A percentile compares a stretch with the other conserved stretches of the same genome.
Evolutionary conservation across 2,329 filamentous ascomycete genomes (phyloP).

Genomic region (Diaporthe ilicicola): DNA sequence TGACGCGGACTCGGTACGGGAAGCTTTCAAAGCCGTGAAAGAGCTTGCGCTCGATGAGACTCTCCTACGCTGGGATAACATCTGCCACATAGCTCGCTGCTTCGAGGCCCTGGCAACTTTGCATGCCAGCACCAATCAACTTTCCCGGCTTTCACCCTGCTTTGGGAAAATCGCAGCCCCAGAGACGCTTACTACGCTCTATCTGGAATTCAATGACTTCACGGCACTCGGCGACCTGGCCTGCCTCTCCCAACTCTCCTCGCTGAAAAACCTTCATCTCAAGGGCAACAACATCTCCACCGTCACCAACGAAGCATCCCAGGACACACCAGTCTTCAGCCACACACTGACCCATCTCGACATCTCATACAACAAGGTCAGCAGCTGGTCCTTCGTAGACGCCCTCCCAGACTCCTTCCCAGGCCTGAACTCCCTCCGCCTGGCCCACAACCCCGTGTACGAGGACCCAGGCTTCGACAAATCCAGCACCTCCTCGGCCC

Average conservation of each 20-base stretch:
- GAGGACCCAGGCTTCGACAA: slow-evolving; percentile 54
- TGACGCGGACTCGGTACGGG: slow-evolving; percentile 45
- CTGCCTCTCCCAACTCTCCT: slow-evolving; percentile 58
- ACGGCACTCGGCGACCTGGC: slow-evolving; percentile 64
- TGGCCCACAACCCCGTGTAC: slow-evolving; percentile 89
- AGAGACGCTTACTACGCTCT: slow-evolving; percentile 66
- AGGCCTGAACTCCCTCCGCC: slow-evolving; percentile 75
- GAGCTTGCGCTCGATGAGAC: slow-evolving; percentile 75
- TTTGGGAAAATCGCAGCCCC: slow-evolving; percentile 47
- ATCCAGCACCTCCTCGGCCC: slow-evolving; percentile 39
- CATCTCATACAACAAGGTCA: slow-evolving; percentile 75
- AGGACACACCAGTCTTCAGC: slow-evolving; percentile 58
- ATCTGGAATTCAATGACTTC: slow-evolving; percentile 78
- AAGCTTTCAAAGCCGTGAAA: slow-evolving; percentile 59
- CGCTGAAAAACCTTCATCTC: slow-evolving; percentile 70
- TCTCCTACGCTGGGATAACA: slow-evolving; percentile 71
- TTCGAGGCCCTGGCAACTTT: slow-evolving; percentile 64
- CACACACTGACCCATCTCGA: slow-evolving; percentile 70
- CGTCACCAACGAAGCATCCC: slow-evolving; percentile 43
- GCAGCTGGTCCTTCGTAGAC: slow-evolving; percentile 79
- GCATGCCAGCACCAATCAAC: slow-evolving; percentile 64
- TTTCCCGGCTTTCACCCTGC: slow-evolving; percentile 49
- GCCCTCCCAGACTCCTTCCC: slow-evolving; percentile 74
- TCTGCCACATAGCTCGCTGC: slow-evolving; percentile 60
- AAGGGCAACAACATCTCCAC: slow-evolving; percentile 77